A percentile compares a stretch with the other conserved stretches of the same genome.
phyloP scores from a whole-genome alignment of 192 early-diverging fungal species.

The Coemansia furcata region DNA sequence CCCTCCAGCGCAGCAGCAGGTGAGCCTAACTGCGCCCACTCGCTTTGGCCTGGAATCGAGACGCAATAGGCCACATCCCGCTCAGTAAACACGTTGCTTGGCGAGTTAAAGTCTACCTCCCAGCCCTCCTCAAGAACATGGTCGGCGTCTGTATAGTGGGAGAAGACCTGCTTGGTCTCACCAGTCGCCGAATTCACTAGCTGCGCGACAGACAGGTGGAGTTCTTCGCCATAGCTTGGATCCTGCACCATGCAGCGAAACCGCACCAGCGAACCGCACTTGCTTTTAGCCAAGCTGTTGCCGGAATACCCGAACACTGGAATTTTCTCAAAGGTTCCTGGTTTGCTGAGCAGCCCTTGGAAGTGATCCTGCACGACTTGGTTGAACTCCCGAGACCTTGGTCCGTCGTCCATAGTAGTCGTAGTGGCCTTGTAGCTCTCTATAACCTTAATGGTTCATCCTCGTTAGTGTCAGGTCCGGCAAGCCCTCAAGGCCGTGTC shows the following conservation, averaged over 20 bases:
- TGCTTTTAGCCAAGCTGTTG: background rate
- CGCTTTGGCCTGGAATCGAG: conserved; percentile 65
- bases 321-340: conserved; percentile 16
- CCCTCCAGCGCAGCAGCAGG: conserved; percentile 9
- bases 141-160: conserved; percentile 49
- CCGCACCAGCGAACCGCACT: conserved; percentile 56
- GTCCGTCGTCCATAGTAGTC: background rate
- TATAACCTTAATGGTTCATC: background rate
- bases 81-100: conserved; percentile 57
- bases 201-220: conserved; percentile 43
- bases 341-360: conserved; percentile 16
- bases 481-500: background rate
- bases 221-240: conserved; percentile 69
- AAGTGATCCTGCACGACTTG: conserved; percentile 29
- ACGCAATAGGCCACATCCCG: conserved; percentile 68
- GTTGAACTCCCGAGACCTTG: conserved; percentile 15
- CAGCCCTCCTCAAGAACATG: conserved; percentile 33
- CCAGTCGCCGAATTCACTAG: conserved; percentile 34
- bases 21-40: conserved; percentile 51
- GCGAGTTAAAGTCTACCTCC: conserved; percentile 41
- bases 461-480: background rate
- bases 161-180: conserved; percentile 37
- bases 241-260: conserved; percentile 84
- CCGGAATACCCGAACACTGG: conserved; percentile 16
- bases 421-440: background rate